Evolutionary conservation across 345 rosid species (phyloP).

Genomic region (Reutealis trisperma): DNA sequence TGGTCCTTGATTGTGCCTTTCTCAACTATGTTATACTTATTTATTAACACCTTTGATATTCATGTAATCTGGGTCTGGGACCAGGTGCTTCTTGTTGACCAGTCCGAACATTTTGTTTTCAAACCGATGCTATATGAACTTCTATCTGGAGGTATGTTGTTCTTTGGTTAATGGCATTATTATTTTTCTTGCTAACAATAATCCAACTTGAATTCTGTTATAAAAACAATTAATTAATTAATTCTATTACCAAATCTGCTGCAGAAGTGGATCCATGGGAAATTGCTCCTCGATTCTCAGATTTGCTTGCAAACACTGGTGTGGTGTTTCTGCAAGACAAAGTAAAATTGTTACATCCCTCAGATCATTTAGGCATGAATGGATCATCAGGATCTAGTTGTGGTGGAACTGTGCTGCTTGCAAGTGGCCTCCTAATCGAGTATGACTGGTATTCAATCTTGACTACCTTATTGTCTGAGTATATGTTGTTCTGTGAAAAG

Average conservation of each 20-base stretch:
- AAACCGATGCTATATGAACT: constrained; percentile 96
- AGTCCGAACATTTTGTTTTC: constrained; percentile 90
- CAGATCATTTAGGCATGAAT: constrained; percentile 58
- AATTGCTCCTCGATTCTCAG: constrained; percentile 91
- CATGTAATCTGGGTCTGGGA: constrained; percentile 13
- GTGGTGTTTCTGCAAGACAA: constrained; percentile 74
- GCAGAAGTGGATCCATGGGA: constrained; percentile 99
- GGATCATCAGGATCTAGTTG: constrained; percentile 45
- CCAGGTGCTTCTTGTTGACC: constrained; percentile 92
- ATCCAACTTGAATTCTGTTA: constrained; percentile 4
- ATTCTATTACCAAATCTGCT: background rate
- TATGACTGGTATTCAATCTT: constrained; percentile 75
- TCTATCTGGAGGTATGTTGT: constrained; percentile 74
- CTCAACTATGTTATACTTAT: background rate
- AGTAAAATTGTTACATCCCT: constrained; percentile 67
- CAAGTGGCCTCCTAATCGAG: constrained; percentile 74
- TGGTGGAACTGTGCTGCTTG: constrained; percentile 86
- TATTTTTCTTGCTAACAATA: background rate
- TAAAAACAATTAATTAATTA: background rate
- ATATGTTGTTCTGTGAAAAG: background rate
- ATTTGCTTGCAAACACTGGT: constrained; percentile 74
- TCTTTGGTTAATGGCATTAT: background rate
- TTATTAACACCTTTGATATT: background rate
- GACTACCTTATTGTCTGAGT: background rate
- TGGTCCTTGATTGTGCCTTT: background rate